These are phyloP conservation scores for Suhomyces tanzawaensis DNA, from an alignment of 805 yeast genomes.

Conservation along the genomic window DNA sequence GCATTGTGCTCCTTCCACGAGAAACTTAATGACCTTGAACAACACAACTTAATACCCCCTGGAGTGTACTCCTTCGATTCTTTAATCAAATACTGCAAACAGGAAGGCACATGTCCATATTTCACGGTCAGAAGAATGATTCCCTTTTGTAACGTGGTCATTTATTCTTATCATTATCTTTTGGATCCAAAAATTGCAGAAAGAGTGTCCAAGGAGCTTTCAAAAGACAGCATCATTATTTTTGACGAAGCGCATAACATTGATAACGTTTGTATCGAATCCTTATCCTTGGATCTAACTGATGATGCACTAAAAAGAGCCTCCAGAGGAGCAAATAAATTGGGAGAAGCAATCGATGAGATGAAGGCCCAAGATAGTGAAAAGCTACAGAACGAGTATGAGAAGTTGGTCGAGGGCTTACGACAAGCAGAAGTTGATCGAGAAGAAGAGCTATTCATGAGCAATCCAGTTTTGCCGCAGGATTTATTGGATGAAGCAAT, in stretches of 20 bases:
- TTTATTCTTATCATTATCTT: slow-evolving; percentile 94
- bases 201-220: slow-evolving; percentile 86
- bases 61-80: slow-evolving; percentile 96
- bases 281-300: slow-evolving; percentile 85
- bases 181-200: slow-evolving; percentile 97
- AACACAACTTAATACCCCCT: slow-evolving; percentile 81
- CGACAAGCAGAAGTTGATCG: slow-evolving; percentile 72
- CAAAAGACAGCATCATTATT: slow-evolving; percentile 89
- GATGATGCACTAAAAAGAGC: slow-evolving; percentile 87
- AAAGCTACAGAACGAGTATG: slow-evolving; percentile 86
- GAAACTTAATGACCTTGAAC: slow-evolving; percentile 80
- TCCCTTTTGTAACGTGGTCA: slow-evolving; percentile 86
- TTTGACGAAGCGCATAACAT: slow-evolving; percentile 99
- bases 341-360: slow-evolving; percentile 79
- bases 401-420: slow-evolving; percentile 84
- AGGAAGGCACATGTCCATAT: slow-evolving; percentile 86
- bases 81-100: slow-evolving; percentile 71
- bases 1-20: slow-evolving; percentile 85
- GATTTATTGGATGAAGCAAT: slow-evolving; percentile 89
- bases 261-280: slow-evolving; percentile 97
- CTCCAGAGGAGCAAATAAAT: slow-evolving; percentile 76
- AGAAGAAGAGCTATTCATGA: slow-evolving; percentile 67
- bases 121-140: slow-evolving; percentile 98
- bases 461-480: slow-evolving; percentile 81
- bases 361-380: slow-evolving; percentile 81